Evolutionary conservation across 495 filamentous ascomycete genomes (phyloP).

Genomic region (Hamigera avellanea): DNA sequence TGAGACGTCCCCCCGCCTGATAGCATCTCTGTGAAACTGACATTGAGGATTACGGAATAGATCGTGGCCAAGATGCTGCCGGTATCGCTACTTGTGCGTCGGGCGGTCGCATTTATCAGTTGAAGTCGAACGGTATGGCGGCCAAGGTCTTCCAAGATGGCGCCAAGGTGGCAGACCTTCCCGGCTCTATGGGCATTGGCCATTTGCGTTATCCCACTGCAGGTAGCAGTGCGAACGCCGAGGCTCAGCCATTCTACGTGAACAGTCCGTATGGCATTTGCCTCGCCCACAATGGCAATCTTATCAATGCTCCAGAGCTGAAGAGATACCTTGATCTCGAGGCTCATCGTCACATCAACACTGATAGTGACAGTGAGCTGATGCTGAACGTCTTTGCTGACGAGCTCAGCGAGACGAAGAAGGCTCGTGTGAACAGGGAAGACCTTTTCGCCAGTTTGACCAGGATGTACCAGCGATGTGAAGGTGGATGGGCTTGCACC

Average conservation of each 20-base stretch:
- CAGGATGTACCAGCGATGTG: constrained; percentile 64
- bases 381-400: constrained; percentile 94
- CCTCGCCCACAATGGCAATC: constrained; percentile 75
- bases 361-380: constrained; percentile 86
- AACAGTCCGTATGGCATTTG: constrained; percentile 77
- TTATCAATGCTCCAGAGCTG: constrained; percentile 83
- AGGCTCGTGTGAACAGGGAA: constrained; percentile 83
- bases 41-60: constrained; percentile 7
- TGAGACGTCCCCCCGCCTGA: background rate
- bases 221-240: constrained; percentile 59
- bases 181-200: constrained; percentile 80
- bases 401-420: constrained; percentile 90
- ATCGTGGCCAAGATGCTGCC: constrained; percentile 81
- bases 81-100: constrained; percentile 69
- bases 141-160: constrained; percentile 77
- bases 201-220: constrained; percentile 90
- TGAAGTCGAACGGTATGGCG: constrained; percentile 89
- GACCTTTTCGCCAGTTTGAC: constrained; percentile 74
- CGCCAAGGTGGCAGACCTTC: constrained; percentile 62
- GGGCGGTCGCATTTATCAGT: constrained; percentile 75
- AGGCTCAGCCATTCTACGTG: constrained; percentile 73
- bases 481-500: constrained; percentile 80
- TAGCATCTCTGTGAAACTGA: background rate
- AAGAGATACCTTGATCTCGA: constrained; percentile 72
- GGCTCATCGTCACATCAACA: constrained; percentile 93